phyloP scores from a whole-genome alignment of 2,329 filamentous ascomycete species.

The Alternaria brassicicola region DNA sequence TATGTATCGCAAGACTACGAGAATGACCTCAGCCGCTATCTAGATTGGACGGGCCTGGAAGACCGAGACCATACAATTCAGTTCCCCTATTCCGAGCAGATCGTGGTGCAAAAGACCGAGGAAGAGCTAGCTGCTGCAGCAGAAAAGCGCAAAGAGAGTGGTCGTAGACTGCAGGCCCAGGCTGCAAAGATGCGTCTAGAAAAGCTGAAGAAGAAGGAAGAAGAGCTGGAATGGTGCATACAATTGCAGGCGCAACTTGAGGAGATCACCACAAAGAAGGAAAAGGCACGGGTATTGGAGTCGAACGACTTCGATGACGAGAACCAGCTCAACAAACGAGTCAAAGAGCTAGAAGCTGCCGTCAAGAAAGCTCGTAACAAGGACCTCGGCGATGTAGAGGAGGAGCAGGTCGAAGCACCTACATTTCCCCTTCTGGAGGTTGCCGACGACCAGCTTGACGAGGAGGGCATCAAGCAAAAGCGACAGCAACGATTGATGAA shows the following conservation, averaged over 20 bases:
- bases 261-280: conserved; percentile 84
- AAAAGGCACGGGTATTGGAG: conserved; percentile 76
- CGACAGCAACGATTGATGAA: conserved; percentile 91
- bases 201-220: conserved; percentile 92
- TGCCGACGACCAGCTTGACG: conserved; percentile 90
- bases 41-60: conserved; percentile 92
- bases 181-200: conserved; percentile 97
- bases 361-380: conserved; percentile 91
- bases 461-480: conserved; percentile 89
- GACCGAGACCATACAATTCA: conserved; percentile 89
- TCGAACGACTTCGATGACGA: conserved; percentile 93
- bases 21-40: conserved; percentile 72
- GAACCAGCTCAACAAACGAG: conserved; percentile 77
- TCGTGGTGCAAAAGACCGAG: conserved; percentile 88
- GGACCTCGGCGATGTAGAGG: conserved; percentile 81
- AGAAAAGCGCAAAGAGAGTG: conserved; percentile 94
- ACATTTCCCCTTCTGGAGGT: conserved; percentile 88
- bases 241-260: conserved; percentile 75
- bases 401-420: conserved; percentile 78
- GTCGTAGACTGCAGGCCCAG: conserved; percentile 88
- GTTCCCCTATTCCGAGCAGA: conserved; percentile 90
- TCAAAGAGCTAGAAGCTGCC: conserved; percentile 88
- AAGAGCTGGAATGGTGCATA: conserved; percentile 93
- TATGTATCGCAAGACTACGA: conserved; percentile 88
- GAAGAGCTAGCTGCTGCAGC: conserved; percentile 90